Evolutionary conservation across 2,329 filamentous ascomycete genomes (phyloP).

Genomic region (Monilinia laxa): DNA sequence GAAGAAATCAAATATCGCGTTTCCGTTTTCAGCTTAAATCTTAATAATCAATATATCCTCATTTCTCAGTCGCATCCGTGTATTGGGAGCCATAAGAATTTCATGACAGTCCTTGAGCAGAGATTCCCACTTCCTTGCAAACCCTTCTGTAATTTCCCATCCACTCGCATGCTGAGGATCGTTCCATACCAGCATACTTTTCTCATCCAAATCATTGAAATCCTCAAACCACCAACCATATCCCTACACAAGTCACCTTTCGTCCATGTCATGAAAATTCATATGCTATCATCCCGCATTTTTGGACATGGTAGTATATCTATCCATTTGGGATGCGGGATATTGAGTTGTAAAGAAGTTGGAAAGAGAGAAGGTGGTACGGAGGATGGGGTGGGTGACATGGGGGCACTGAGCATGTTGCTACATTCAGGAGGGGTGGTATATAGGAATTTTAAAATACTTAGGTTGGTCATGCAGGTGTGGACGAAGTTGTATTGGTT

Average conservation of each 20-base stretch:
- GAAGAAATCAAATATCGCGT: neutral
- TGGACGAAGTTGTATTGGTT: conserved; percentile 43
- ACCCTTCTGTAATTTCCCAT: conserved; percentile 47
- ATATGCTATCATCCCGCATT: conserved; percentile 45
- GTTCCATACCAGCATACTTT: conserved; percentile 47
- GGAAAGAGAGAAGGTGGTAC: conserved; percentile 43
- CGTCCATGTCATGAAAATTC: conserved; percentile 43
- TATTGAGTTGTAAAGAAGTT: conserved; percentile 43
- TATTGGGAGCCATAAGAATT: conserved; percentile 41
- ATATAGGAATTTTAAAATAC: conserved; percentile 40
- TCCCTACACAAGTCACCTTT: conserved; percentile 47
- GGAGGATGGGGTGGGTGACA: conserved; percentile 39
- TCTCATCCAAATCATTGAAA: conserved; percentile 44
- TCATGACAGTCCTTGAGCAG: conserved; percentile 37
- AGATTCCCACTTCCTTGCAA: conserved; percentile 44
- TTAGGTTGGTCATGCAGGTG: conserved; percentile 42
- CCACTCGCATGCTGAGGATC: conserved; percentile 44
- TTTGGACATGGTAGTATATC: conserved; percentile 45
- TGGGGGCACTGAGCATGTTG: conserved; percentile 39
- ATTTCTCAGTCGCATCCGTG: conserved; percentile 40
- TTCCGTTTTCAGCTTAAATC: neutral
- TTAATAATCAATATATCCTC: conserved; percentile 31
- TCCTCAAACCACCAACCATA: conserved; percentile 46
- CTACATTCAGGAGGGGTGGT: conserved; percentile 38
- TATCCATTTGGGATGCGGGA: conserved; percentile 46